Evolutionary conservation across 2,329 filamentous ascomycete species (phyloP), one percentile per base, ranked within the genome.

Genomic region (Aspergillus awamori): DNA sequence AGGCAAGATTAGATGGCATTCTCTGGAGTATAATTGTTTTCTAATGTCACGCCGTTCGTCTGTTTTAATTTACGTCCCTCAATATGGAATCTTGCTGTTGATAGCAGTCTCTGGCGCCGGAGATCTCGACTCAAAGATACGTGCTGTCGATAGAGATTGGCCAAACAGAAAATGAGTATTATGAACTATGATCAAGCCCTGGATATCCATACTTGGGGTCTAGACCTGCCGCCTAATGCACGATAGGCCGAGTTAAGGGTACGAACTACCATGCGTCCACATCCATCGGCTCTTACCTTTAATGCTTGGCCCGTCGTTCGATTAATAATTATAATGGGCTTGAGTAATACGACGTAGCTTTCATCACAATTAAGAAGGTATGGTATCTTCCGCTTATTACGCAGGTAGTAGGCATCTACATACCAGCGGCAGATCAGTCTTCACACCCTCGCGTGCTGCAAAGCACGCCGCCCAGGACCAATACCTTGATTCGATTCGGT

Each of bases 1-100:
- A 88, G 93, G 83, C 94, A 98, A 83, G 94, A 98, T 79, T 93
- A 92, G 72, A 72, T 48, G 53, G 43, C 39, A 56, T 36, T 26
- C 36, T 45, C 22, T 47, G 36, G 39, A 45, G 39, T 56, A 45
- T 65, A 67, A 71, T 63, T 65, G 65, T 67, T 58, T 58, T 58
- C 65, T 67, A 58, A 56, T 39, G 53, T 65, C 58, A 62, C 57
- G 39, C 55, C 57, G 47, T 60, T 54, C 43, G 38, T 55, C 53
- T 53, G 58, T 53, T 62, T 47, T 60, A 63, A 64, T 65, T 53
- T 53, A 63, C 53, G 56, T 57, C 52, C 57, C 63, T 24, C 41
- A 24, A 45, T 20, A 20, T 61, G 48, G 47, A 65, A 49, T 63
- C 49, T 51, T 64, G 62, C 59, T 55, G 55, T 57, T 59, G 59